Base-by-base conservation (phyloP, 2,329 filamentous ascomycete species). In the Hymenoscyphus repandus region DNA sequence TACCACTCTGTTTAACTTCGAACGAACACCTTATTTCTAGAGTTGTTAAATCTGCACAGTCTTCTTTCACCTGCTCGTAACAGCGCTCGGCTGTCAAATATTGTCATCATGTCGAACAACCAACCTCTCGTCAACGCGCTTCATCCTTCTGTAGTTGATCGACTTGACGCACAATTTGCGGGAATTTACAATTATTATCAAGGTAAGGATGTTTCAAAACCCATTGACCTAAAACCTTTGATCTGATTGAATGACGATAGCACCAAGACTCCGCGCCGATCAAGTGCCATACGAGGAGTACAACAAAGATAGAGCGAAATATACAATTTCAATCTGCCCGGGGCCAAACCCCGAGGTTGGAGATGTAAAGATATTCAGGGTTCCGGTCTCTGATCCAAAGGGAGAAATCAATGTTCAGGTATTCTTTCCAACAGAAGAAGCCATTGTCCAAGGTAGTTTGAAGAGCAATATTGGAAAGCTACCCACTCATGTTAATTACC, bases 201-300 rank as follows among this genome's bases (percentile, higher is more conserved):
- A 56, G 57, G 56, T 59, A 47, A 22, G n/a, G 15, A 34, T 11
- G 2, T 36, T 17, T 37, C 39, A 15, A 10, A n/a, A 7, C n/a
- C 6, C 20, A 10, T n/a, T 7, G 33, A 27, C 38, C n/a, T 27
- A 11, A 31, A 12, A 18, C 3, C 30, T 41, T 15, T 22, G 31
- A 42, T 20, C 32, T 42, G 11, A 34, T 41, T 22, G 43, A 18
- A 20, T 13, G 20, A 27, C 3, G n/a, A 33, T 41, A 61, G 58
- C 58, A 11, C 55, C 57, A 22, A 40, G 20, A 27, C 42, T 55
- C 10, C 45, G 55, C 36, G 58, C 58, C 18, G 55, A 61, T 22
- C 58, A 59, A 53, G 57, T 60, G 17, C 49, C 51, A 17, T 60
- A 60, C 45, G 51, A 54, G 34, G 58, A 53, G 47, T 60, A 59